These are phyloP conservation scores for Ceratobasidium sp. DNA, from an alignment of 1,284 basidiomycete genomes.

Conservation along the genomic window DNA sequence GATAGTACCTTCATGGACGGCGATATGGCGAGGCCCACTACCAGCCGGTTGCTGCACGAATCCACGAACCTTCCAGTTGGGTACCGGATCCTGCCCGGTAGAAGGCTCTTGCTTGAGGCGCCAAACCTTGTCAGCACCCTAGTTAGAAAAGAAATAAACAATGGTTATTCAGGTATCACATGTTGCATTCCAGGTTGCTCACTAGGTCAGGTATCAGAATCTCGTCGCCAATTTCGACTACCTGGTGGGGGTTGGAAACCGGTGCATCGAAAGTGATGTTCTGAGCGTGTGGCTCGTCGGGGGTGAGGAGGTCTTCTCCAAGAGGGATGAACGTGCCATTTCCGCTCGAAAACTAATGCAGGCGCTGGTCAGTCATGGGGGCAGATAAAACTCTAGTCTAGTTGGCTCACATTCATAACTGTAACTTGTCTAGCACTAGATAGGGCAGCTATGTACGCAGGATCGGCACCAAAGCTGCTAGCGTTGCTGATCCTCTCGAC, in stretches of 20 bases:
- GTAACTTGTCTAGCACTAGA: constrained; percentile 20
- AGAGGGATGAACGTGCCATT: constrained; percentile 40
- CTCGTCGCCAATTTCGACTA: constrained; percentile 26
- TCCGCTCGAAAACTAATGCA: constrained; percentile 28
- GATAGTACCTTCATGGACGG: constrained; percentile 61
- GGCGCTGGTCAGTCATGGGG: background rate
- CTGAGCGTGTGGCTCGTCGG: constrained; percentile 22
- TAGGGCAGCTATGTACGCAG: constrained; percentile 26
- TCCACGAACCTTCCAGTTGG: constrained; percentile 69
- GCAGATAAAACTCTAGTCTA: background rate
- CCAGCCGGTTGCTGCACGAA: constrained; percentile 72
- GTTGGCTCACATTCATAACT: constrained; percentile 37
- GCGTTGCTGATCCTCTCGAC: background rate
- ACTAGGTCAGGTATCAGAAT: constrained; percentile 43
- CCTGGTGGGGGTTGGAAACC: constrained; percentile 45
- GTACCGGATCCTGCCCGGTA: constrained; percentile 53
- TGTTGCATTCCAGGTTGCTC: background rate
- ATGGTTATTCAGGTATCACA: background rate
- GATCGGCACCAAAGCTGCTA: constrained; percentile 39
- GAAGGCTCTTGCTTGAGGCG: constrained; percentile 51
- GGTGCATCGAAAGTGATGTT: constrained; percentile 21
- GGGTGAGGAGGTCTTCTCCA: constrained; percentile 19
- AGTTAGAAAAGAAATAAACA: background rate
- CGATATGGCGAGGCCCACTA: constrained; percentile 76
- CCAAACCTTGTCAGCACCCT: constrained; percentile 52